Evolutionary conservation across 176 grass and related monocot species (phyloP).

Genomic region (Raddia distichophylla): DNA sequence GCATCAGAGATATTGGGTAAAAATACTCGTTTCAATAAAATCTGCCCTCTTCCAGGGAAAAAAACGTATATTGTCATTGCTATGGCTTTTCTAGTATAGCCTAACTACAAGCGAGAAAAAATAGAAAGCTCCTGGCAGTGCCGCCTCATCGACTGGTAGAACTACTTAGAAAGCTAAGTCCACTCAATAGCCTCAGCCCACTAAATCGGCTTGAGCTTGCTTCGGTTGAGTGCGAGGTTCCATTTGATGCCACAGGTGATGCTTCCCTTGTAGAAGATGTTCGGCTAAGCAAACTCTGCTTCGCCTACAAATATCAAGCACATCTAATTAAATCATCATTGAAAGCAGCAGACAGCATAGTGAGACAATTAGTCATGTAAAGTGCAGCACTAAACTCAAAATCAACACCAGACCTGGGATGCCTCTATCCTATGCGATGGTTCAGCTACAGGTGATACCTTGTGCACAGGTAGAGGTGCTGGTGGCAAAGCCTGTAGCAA

Average conservation of each 20-base stretch:
- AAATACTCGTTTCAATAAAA: too few species aligned
- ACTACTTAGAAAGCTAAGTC: conserved; percentile 11
- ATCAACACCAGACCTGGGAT: conserved; percentile 27
- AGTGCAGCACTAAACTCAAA: background rate
- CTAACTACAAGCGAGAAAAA: background rate
- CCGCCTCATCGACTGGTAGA: background rate
- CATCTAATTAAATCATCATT: background rate
- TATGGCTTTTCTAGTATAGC: background rate
- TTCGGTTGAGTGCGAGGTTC: background rate
- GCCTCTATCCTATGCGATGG: background rate
- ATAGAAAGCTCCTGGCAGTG: background rate
- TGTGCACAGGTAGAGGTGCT: background rate
- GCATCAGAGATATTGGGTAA: too few species aligned
- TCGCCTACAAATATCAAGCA: conserved; percentile 23
- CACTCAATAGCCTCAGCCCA: background rate
- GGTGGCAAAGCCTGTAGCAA: conserved; percentile 15
- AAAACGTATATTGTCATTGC: too few species aligned
- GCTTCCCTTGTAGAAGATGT: background rate
- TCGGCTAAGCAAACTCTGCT: background rate
- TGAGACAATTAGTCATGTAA: background rate
- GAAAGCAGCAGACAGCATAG: background rate
- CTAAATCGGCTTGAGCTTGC: background rate
- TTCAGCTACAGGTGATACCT: background rate
- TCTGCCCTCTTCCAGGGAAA: too few species aligned
- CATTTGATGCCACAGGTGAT: background rate